Evolutionary conservation across 2,329 filamentous ascomycete genomes (phyloP), one percentile per base, ranked within the genome.

Genomic region (Cadophora gregata): DNA sequence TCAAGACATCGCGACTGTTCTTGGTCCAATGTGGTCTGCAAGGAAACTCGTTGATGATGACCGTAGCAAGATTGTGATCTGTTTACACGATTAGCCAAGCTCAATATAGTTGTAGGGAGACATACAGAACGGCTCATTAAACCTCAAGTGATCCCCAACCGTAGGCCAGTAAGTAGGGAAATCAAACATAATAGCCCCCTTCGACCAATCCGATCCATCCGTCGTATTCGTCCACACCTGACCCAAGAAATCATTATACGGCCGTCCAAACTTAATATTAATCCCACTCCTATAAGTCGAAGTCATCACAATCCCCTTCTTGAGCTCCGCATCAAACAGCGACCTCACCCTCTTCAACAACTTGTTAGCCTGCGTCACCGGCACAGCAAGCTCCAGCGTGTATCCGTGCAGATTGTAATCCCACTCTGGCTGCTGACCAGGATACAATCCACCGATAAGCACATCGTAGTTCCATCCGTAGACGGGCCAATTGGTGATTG

Each of bases 381-480:
- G 69, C n/a, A 71, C 42, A 14, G 69, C 69, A 27, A 71, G 56
- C 45, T 71, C 69, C 6, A 71, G 51, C 8, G 69, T 71, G 24
- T 69, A 69, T 10, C 29, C 69, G 19, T 45, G 21, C 10, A 71
- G 63, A 48, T 66, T 56, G 51, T 71, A 71, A 31, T 69, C 67
- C 69, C 69, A 71, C 59, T 67, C 63, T 25, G 69, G 67, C 4
- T 58, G 25, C n/a, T 51, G 42, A 7, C 47, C 65, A 12, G 69
- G 69, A 56, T 71, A 71, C 12, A 71, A 29, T 14, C 69, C 69
- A 19, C 69, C 69, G 14, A 71, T 71, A 2, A 71, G 48, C 7
- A 71, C 69, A 42, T 71, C 69, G 42, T 71, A 71, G 48, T 71
- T 63, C 63, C 67, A 71, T 8, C 69, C 69, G 48, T 71, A 71